These are phyloP conservation scores for Lipomyces yamadae DNA, from an alignment of 805 yeast genomes.

Conservation along the genomic window DNA sequence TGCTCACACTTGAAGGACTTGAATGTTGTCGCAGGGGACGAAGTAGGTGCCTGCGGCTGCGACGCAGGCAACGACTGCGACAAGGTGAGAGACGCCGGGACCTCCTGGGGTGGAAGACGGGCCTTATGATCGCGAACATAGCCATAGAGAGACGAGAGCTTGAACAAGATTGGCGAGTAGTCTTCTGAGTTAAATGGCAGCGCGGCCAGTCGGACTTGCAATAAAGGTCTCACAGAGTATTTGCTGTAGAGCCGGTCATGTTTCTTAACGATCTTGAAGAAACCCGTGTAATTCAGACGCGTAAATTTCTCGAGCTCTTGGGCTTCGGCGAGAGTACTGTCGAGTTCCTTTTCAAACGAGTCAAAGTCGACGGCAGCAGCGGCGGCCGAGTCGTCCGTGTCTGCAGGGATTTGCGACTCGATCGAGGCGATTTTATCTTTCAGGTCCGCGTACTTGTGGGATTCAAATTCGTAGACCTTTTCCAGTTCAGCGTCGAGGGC, in stretches of 20 bases:
- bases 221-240: constrained; percentile 86
- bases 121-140: constrained; percentile 74
- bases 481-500: constrained; percentile 82
- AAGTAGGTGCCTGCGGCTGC: constrained; percentile 14
- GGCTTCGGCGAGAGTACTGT: constrained; percentile 72
- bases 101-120: constrained; percentile 7
- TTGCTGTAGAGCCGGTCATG: constrained; percentile 89
- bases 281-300: constrained; percentile 91
- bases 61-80: constrained; percentile 1
- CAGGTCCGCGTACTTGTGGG: constrained; percentile 67
- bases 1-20: constrained; percentile 44
- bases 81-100: constrained; percentile 30
- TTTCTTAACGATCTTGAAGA: constrained; percentile 90
- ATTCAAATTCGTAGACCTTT: constrained; percentile 89
- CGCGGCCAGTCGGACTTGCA: constrained; percentile 83
- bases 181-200: constrained; percentile 95
- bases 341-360: constrained; percentile 69
- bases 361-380: constrained; percentile 53
- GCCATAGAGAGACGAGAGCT: constrained; percentile 75
- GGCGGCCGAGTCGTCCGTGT: constrained; percentile 30
- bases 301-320: constrained; percentile 89
- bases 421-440: constrained; percentile 65
- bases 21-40: constrained; percentile 40
- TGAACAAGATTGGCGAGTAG: constrained; percentile 85
- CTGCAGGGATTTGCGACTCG: constrained; percentile 56